A percentile compares a stretch with the other conserved stretches of the same genome.
Conservation (phyloP, 2,329 filamentous ascomycete species). For the Fusarium mexicanum region DNA sequence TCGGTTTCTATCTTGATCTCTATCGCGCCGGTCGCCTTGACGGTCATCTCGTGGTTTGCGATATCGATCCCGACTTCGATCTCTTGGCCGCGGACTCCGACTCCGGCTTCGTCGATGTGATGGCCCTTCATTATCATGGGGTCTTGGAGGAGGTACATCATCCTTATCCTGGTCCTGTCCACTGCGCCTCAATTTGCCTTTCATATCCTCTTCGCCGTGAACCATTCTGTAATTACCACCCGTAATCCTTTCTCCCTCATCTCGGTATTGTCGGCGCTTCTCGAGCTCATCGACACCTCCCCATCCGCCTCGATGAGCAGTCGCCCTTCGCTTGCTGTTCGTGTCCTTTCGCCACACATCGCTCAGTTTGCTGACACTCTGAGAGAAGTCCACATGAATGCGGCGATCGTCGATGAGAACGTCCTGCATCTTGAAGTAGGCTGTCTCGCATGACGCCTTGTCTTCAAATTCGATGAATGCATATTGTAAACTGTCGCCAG, state of each 20-base stretch:
- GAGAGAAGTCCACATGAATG: constrained; percentile 98
- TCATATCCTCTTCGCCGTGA: constrained; percentile 77
- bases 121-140: constrained; percentile 13
- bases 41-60: constrained; percentile 40
- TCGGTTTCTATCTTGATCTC: constrained; percentile 40
- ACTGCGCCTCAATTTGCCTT: constrained; percentile 58
- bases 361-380: constrained; percentile 88
- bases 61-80: constrained; percentile 42
- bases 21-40: constrained; percentile 42
- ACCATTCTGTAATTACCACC: constrained; percentile 78
- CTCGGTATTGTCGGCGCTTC: constrained; percentile 88
- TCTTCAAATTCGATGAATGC: constrained; percentile 97
- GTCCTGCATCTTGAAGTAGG: constrained; percentile 99
- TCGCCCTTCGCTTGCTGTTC: constrained; percentile 77
- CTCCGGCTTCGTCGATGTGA: constrained; percentile 28
- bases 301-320: constrained; percentile 76
- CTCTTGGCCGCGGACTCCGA: constrained; percentile 29
- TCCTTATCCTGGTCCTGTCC: constrained; percentile 42
- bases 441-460: constrained; percentile 90
- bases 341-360: constrained; percentile 89
- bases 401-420: constrained; percentile 96
- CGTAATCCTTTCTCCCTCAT: constrained; percentile 61
- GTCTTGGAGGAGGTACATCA: constrained; percentile 14
- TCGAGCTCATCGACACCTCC: constrained; percentile 89
- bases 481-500: constrained; percentile 94